Percentiles rank a stretch among this genome's conserved stretches.
These are phyloP conservation scores for Trichosporon coremiiforme DNA, from an alignment of 1,284 basidiomycete species.

Conservation along the genomic window DNA sequence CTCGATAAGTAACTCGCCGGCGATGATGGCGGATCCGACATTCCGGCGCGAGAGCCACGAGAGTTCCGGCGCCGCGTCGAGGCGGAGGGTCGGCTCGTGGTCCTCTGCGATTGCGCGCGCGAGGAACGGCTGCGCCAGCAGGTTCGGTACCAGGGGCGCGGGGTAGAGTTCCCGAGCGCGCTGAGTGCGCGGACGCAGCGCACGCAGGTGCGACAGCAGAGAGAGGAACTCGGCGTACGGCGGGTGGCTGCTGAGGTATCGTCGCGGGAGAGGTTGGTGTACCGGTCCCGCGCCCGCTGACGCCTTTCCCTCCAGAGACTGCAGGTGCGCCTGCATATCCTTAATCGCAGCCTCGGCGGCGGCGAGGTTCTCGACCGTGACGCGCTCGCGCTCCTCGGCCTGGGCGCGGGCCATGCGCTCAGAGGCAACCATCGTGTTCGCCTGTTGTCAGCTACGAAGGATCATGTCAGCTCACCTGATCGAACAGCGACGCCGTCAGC, in stretches of 20 bases:
- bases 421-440: conserved; percentile 90
- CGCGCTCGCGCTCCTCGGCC: conserved; percentile 79
- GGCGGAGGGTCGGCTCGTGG: conserved; percentile 87
- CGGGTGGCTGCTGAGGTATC: conserved; percentile 68
- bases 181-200: conserved; percentile 62
- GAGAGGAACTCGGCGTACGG: conserved; percentile 84
- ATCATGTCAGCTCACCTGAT: conserved; percentile 56
- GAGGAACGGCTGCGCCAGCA: conserved; percentile 79
- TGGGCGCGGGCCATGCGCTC: conserved; percentile 73
- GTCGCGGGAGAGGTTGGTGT: conserved; percentile 27
- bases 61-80: conserved; percentile 90
- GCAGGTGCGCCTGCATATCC: conserved; percentile 81
- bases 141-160: conserved; percentile 68
- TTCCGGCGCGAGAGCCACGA: conserved; percentile 89
- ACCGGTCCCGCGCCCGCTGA: not conserved
- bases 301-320: conserved; percentile 55
- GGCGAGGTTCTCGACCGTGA: conserved; percentile 76
- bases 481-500: conserved; percentile 82
- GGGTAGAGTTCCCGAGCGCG: conserved; percentile 44
- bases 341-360: conserved; percentile 83
- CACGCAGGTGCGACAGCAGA: conserved; percentile 79
- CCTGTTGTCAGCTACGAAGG: conserved; percentile 56
- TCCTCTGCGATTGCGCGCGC: conserved; percentile 82
- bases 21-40: conserved; percentile 82
- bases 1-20: conserved; percentile 85